A percentile compares a stretch with the other conserved stretches of the same genome.
Conservation (phyloP, 805 yeast genomes). For the Candida golubevii region DNA sequence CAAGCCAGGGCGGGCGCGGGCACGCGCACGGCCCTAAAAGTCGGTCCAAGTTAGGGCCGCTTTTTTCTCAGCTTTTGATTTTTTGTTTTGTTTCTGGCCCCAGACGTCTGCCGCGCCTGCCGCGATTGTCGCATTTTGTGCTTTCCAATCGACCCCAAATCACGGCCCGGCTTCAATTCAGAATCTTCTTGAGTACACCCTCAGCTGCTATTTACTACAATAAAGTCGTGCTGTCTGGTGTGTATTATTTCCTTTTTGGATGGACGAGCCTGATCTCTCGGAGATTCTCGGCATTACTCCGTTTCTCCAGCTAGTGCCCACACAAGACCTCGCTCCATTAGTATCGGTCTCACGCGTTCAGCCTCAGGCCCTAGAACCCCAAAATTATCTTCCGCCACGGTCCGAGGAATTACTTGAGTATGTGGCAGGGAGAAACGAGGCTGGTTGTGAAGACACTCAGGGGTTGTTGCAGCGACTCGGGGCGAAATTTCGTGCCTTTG, state of each 20-base stretch:
- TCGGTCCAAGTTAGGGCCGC: neutral
- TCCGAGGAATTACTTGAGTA: constrained; percentile 1
- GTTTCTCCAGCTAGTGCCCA: constrained; percentile 14
- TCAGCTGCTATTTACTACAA: too few relatives aligned
- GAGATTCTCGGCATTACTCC: constrained; percentile 15
- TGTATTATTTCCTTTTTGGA: neutral
- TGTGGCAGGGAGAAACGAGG: constrained; percentile 6
- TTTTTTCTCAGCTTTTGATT: too few relatives aligned
- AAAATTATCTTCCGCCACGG: constrained; percentile 6
- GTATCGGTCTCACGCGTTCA: constrained; percentile 11
- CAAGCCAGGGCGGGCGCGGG: too few relatives aligned
- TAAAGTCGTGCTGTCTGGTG: too few relatives aligned
- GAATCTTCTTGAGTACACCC: too few relatives aligned
- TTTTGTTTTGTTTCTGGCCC: too few relatives aligned
- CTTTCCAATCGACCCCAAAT: too few relatives aligned
- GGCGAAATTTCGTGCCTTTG: constrained; percentile 19
- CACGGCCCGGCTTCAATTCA: too few relatives aligned
- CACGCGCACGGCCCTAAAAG: too few relatives aligned
- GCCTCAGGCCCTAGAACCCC: constrained; percentile 6
- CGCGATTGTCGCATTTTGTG: neutral
- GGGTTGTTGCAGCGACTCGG: constrained; percentile 14
- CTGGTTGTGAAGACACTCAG: constrained; percentile 11
- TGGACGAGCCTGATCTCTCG: constrained; percentile 6
- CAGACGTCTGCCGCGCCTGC: too few relatives aligned
- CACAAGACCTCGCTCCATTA: constrained; percentile 16